These are phyloP conservation scores for Epichloe sylvatica DNA, from an alignment of 2,329 filamentous ascomycete species.

Conservation along the genomic window DNA sequence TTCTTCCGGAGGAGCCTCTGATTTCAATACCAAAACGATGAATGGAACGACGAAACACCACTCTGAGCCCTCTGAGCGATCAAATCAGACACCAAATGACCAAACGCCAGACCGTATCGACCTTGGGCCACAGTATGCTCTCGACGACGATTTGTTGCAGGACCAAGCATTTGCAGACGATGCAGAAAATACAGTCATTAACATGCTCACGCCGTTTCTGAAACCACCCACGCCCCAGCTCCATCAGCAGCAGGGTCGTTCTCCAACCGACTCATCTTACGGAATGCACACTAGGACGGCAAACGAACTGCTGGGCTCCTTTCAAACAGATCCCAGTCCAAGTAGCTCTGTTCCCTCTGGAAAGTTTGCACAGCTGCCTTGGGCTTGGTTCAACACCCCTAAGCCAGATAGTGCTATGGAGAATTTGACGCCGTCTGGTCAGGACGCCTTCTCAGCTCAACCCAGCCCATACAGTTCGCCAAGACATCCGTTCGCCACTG, in stretches of 20 bases:
- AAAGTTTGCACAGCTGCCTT: conserved; percentile 30
- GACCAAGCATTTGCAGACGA: conserved; percentile 13
- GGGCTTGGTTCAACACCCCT: conserved; percentile 33
- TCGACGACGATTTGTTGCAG: background rate
- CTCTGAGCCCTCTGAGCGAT: background rate
- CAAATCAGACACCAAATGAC: background rate
- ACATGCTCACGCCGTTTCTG: conserved; percentile 36
- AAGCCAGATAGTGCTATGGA: conserved; percentile 15
- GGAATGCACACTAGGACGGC: conserved; percentile 40
- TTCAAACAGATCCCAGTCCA: conserved; percentile 20
- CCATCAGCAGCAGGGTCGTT: conserved; percentile 15
- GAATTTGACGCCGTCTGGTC: conserved; percentile 8
- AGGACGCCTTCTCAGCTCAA: conserved; percentile 14
- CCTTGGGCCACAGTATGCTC: background rate
- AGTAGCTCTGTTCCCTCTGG: conserved; percentile 15
- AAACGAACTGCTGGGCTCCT: conserved; percentile 34
- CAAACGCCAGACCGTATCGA: background rate
- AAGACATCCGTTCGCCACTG: conserved; percentile 7
- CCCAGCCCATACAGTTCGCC: conserved; percentile 14
- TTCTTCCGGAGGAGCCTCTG: background rate
- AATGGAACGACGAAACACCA: background rate
- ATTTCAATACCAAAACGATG: background rate
- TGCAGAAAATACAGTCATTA: conserved; percentile 27
- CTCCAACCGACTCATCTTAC: conserved; percentile 33
- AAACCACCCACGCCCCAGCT: conserved; percentile 30